These are phyloP conservation scores for Gracilaria domingensis DNA, from an alignment of 23 red algal species.

Conservation along the genomic window DNA sequence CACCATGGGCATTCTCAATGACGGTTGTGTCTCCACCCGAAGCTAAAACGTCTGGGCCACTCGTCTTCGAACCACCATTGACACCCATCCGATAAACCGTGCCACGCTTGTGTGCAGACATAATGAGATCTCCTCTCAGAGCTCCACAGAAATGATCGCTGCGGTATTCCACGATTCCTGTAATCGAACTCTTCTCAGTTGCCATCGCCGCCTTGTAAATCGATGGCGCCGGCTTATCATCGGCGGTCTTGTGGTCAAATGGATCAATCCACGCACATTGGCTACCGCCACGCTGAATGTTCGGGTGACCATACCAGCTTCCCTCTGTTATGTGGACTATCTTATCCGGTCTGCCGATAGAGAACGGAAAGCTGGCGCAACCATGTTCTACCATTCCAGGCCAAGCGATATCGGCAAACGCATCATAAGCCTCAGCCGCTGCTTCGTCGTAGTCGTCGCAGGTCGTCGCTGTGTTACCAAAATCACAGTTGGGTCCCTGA, in stretches of 20 bases:
- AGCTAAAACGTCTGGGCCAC: constrained; percentile 24
- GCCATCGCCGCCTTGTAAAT: constrained; percentile 45
- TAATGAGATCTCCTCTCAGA: constrained; percentile 33
- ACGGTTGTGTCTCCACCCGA: constrained; percentile 29
- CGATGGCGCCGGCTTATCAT: constrained; percentile 12
- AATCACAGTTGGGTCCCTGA: constrained; percentile 51
- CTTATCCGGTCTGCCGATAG: constrained; percentile 32
- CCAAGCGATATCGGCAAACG: constrained; percentile 11
- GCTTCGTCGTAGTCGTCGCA: constrained; percentile 36
- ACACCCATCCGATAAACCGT: constrained; percentile 35
- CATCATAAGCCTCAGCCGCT: not conserved
- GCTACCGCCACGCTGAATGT: constrained; percentile 32
- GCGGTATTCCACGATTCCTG: constrained; percentile 59
- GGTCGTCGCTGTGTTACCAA: constrained; percentile 38
- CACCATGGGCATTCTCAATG: constrained; percentile 50
- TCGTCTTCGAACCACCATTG: constrained; percentile 40
- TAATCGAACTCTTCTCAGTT: constrained; percentile 44
- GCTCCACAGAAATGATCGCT: constrained; percentile 24
- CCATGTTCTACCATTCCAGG: constrained; percentile 30
- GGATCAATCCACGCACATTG: constrained; percentile 53
- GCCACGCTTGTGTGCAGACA: constrained; percentile 37
- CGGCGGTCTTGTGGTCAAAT: constrained; percentile 30
- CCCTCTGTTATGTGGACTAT: constrained; percentile 33
- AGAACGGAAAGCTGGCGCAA: constrained; percentile 10
- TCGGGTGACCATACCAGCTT: constrained; percentile 57